Conservation (phyloP, 2,329 filamentous ascomycete genomes). For the Arthrocladium fulminans region DNA sequence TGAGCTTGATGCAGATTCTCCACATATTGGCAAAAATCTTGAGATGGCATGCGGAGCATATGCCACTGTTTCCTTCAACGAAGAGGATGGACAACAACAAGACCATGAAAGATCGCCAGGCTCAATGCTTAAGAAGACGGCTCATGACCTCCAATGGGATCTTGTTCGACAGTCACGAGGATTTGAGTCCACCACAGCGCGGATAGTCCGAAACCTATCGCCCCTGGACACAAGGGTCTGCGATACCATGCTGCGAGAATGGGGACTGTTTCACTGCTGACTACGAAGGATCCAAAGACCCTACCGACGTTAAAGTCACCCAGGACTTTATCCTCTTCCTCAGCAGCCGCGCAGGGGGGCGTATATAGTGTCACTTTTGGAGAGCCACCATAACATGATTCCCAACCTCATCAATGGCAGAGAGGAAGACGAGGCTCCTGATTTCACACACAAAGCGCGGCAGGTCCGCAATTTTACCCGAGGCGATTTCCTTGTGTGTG, state of each 20-base stretch:
- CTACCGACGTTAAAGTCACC: constrained; percentile 6
- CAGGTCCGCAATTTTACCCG: background rate
- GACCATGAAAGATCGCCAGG: too few species aligned
- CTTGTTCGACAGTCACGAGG: background rate
- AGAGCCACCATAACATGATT: constrained; percentile 5
- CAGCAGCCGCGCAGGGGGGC: background rate
- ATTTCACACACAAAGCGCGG: background rate
- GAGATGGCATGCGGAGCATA: too few species aligned
- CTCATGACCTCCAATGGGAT: constrained; percentile 4
- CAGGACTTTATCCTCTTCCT: constrained; percentile 10
- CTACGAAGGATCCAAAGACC: background rate
- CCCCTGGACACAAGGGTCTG: background rate
- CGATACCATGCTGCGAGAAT: constrained; percentile 1
- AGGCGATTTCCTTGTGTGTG: background rate
- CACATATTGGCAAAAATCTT: too few species aligned
- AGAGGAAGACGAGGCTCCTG: background rate
- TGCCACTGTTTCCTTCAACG: too few species aligned
- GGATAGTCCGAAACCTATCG: constrained; percentile 4
- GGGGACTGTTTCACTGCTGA: background rate
- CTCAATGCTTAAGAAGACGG: background rate
- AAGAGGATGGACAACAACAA: too few species aligned
- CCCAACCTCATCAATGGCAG: background rate
- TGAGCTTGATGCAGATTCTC: too few species aligned
- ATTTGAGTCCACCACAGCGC: constrained; percentile 1
- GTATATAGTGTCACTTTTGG: background rate